phyloP scores from a whole-genome alignment of 23 red algal species.

The Chondrus crispus region DNA sequence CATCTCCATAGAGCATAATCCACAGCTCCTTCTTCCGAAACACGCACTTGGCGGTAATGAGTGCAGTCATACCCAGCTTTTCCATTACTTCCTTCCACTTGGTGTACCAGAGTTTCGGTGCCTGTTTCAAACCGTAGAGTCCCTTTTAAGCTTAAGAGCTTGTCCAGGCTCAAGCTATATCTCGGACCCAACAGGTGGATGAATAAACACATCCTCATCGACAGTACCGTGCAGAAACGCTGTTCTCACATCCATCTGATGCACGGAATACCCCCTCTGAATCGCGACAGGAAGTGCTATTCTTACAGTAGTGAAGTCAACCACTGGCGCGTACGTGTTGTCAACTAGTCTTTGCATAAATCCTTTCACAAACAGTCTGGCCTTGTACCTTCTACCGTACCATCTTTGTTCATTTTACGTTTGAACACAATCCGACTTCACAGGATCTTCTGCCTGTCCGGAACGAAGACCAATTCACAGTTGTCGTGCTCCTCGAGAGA shows the following conservation, averaged over 20 bases:
- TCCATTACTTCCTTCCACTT: constrained; percentile 6
- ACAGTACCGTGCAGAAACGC: constrained; percentile 46
- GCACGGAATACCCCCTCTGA: neutral
- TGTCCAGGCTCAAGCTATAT: neutral
- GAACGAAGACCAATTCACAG: neutral
- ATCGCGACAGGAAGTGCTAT: neutral
- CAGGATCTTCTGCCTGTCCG: neutral
- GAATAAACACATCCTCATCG: constrained; percentile 32
- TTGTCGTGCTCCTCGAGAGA: neutral
- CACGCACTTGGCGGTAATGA: neutral
- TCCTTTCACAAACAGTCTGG: constrained; percentile 22
- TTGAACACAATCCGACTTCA: neutral
- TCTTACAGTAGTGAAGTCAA: constrained; percentile 16
- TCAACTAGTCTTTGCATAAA: constrained; percentile 27
- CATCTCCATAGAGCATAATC: neutral
- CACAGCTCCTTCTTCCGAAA: neutral
- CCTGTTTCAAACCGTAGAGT: neutral
- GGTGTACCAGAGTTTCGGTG: neutral
- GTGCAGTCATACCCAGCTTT: neutral
- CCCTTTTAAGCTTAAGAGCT: neutral
- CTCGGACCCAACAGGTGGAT: too few relatives aligned
- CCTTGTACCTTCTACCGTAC: constrained; percentile 18
- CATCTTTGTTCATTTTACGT: neutral
- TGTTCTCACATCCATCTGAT: constrained; percentile 48
- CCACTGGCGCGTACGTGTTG: constrained; percentile 22